Evolutionary conservation across 495 filamentous ascomycete genomes (phyloP).

Genomic region (Aspergillus homomorphus): DNA sequence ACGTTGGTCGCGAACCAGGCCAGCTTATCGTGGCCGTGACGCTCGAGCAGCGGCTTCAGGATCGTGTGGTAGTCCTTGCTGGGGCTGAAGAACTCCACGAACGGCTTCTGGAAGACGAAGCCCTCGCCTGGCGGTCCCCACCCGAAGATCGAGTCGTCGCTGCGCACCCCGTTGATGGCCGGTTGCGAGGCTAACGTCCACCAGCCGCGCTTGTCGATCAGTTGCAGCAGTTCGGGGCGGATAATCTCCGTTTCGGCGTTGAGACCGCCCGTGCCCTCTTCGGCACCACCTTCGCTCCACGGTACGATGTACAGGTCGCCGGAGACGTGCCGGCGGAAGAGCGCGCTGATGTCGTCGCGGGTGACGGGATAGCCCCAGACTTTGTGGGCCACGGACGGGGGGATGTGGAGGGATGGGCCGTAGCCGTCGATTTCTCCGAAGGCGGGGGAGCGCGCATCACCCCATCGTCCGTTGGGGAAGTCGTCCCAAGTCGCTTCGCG

Average conservation of each 20-base stretch:
- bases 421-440: conserved; percentile 97
- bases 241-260: conserved; percentile 83
- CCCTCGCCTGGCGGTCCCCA: conserved; percentile 87
- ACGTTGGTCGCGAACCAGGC: conserved; percentile 83
- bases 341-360: conserved; percentile 62
- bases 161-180: conserved; percentile 79
- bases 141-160: conserved; percentile 76
- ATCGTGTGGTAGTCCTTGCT: conserved; percentile 58
- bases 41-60: conserved; percentile 59
- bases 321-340: conserved; percentile 77
- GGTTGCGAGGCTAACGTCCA: conserved; percentile 98
- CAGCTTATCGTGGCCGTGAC: conserved; percentile 58
- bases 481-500: conserved; percentile 99
- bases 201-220: conserved; percentile 75
- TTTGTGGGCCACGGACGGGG: conserved; percentile 67
- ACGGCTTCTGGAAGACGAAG: conserved; percentile 97
- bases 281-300: conserved; percentile 87
- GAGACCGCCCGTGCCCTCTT: conserved; percentile 38
- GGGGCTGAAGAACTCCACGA: conserved; percentile 92
- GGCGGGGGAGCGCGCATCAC: conserved; percentile 83
- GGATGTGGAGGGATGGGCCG: conserved; percentile 84
- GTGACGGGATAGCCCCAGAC: conserved; percentile 80
- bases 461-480: conserved; percentile 96
- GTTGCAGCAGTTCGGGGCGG: conserved; percentile 61
- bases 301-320: conserved; percentile 74